phyloP scores from a whole-genome alignment of 2,329 filamentous ascomycete genomes.

The Cephalotrichum gorgonifer region DNA sequence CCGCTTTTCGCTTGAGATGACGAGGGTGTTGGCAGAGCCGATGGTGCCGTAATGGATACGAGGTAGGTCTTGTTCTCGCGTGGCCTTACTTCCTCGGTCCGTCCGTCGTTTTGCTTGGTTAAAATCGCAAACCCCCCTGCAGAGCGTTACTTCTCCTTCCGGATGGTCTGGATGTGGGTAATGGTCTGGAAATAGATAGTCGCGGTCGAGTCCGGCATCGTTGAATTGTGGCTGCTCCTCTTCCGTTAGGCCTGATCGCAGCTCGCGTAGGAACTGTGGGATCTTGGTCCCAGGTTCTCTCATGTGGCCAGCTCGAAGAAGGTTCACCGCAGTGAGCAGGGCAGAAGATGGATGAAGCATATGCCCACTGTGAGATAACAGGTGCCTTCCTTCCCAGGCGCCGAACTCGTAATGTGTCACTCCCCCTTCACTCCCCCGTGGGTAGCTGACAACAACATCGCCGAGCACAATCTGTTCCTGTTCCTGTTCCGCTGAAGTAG shows the following conservation, averaged over 20 bases:
- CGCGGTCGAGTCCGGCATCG: not conserved
- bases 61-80: not conserved
- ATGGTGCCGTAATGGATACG: constrained; percentile 9
- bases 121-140: not conserved
- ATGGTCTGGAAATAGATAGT: not conserved
- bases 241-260: not conserved
- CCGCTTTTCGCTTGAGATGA: too few species aligned
- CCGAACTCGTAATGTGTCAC: constrained; percentile 4
- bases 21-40: constrained; percentile 10
- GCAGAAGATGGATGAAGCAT: constrained; percentile 1
- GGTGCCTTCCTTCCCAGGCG: not conserved
- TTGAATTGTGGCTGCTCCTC: not conserved
- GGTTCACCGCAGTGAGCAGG: not conserved
- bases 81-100: not conserved
- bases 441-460: constrained; percentile 5
- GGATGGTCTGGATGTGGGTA: not conserved
- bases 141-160: not conserved
- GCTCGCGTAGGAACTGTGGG: not conserved
- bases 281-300: not conserved
- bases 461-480: constrained; percentile 4
- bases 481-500: too few species aligned
- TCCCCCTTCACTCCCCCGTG: not conserved
- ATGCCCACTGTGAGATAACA: not conserved
- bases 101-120: not conserved
- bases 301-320: not conserved